A percentile compares a stretch with the other conserved stretches of the same genome.
Conservation (phyloP, 305 asterid species). For the Fraxinus nigra region DNA sequence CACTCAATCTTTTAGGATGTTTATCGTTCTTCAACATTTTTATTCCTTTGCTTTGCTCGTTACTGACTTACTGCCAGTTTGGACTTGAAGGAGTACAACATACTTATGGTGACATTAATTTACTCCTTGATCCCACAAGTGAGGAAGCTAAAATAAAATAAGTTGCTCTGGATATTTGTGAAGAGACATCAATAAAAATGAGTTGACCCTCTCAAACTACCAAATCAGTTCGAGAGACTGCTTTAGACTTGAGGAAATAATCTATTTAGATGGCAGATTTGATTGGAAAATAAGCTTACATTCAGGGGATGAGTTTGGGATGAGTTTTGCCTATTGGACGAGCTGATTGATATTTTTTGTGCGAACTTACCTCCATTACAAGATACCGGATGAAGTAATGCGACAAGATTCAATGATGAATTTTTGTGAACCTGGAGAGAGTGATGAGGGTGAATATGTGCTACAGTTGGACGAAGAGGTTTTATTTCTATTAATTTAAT, state of each 20-base stretch:
- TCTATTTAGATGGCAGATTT: not conserved
- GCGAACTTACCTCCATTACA: not conserved
- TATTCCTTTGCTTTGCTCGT: not conserved
- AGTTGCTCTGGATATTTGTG: not conserved
- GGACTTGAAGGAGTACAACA: not conserved
- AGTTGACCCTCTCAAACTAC: not conserved
- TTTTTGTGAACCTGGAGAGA: not conserved
- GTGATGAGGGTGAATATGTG: not conserved
- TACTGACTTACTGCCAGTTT: not conserved
- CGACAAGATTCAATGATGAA: not conserved
- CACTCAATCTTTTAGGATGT: not conserved
- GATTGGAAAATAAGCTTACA: not conserved
- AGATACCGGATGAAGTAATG: not conserved
- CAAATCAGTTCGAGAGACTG: not conserved
- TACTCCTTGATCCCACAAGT: not conserved
- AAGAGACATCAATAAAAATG: not conserved
- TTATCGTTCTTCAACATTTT: not conserved
- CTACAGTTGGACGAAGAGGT: not conserved
- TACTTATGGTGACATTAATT: not conserved
- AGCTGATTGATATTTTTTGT: not conserved
- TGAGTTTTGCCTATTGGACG: not conserved
- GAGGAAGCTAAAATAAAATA: not conserved
- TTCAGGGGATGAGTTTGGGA: not conserved
- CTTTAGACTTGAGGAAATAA: not conserved
- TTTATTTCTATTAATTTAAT: not conserved